Conservation (phyloP, 176 grass and related monocot species). For the Melocanna baccifera region DNA sequence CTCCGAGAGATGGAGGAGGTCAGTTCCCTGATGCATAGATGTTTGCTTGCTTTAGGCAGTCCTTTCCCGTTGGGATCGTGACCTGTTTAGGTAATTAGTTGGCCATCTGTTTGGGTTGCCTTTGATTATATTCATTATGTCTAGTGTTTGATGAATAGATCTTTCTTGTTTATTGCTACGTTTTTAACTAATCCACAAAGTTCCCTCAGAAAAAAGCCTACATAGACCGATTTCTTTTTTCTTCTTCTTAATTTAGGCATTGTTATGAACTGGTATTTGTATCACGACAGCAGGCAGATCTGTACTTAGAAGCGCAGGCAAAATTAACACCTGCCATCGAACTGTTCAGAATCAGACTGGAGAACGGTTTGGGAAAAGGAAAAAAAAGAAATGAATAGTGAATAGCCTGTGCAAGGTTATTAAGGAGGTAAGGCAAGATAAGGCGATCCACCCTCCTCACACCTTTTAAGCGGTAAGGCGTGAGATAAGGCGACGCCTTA, state of each 20-base stretch:
- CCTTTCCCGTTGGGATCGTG: background rate
- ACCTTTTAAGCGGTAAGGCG: no score
- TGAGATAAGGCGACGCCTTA: no score
- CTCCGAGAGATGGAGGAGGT: constrained; percentile 99
- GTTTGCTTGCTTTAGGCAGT: background rate
- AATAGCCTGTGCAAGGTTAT: background rate
- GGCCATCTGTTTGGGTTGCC: background rate
- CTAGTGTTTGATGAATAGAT: background rate
- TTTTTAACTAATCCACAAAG: background rate
- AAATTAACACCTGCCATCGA: background rate
- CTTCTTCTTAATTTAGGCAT: background rate
- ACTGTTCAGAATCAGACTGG: background rate
- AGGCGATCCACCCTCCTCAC: no score
- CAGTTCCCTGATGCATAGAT: constrained; percentile 18
- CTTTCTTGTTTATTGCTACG: background rate
- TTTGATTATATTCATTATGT: background rate
- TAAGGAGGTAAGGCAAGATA: no score
- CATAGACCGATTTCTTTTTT: background rate
- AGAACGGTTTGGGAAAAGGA: background rate
- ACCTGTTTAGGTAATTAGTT: background rate
- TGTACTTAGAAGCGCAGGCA: background rate
- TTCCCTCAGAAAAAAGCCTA: background rate
- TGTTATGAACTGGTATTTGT: background rate
- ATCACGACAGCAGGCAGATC: background rate
- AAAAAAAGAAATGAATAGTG: background rate